Evolutionary conservation across 23 red algal species (phyloP).

Genomic region (Porphyridium purpureum): DNA sequence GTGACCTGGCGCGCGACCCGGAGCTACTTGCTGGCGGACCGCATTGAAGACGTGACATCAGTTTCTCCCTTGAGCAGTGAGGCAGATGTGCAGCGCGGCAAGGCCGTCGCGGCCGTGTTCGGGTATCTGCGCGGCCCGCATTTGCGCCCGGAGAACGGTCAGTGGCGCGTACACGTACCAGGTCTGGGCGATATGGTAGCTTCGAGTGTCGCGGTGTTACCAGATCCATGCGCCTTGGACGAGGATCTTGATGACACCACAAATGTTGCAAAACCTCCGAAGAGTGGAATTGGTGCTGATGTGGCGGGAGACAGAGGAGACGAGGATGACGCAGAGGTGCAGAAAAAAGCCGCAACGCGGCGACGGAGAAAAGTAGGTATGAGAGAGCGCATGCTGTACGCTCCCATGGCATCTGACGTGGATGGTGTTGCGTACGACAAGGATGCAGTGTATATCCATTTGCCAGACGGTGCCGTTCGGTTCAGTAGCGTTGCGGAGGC

Average conservation of each 20-base stretch:
- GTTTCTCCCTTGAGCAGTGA: slow-evolving; percentile 7
- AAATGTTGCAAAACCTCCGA: background rate
- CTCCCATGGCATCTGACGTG: slow-evolving; percentile 81
- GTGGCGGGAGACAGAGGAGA: background rate
- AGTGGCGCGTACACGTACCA: slow-evolving; percentile 62
- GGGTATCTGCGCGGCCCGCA: slow-evolving; percentile 81
- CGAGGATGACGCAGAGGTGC: background rate
- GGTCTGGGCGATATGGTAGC: slow-evolving; percentile 74
- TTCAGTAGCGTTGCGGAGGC: slow-evolving; percentile 18
- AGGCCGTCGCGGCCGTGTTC: slow-evolving; percentile 38
- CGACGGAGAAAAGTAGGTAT: slow-evolving; percentile 23
- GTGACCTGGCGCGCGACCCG: slow-evolving; percentile 71
- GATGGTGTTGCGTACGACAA: slow-evolving; percentile 86
- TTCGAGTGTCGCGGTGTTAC: slow-evolving; percentile 24
- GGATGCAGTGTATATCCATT: slow-evolving; percentile 83
- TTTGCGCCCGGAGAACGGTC: slow-evolving; percentile 10
- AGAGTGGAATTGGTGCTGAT: background rate
- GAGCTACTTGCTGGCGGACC: slow-evolving; percentile 74
- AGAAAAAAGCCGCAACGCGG: too few relatives aligned
- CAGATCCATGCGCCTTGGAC: slow-evolving; percentile 68
- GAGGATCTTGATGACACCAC: slow-evolving; percentile 10
- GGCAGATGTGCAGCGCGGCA: slow-evolving; percentile 5
- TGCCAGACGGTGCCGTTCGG: slow-evolving; percentile 40
- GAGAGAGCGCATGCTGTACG: slow-evolving; percentile 70
- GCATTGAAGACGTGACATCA: slow-evolving; percentile 69